Evolutionary conservation across 768 basidiomycete genomes (phyloP).

Genomic region (Clathrus columnatus): DNA sequence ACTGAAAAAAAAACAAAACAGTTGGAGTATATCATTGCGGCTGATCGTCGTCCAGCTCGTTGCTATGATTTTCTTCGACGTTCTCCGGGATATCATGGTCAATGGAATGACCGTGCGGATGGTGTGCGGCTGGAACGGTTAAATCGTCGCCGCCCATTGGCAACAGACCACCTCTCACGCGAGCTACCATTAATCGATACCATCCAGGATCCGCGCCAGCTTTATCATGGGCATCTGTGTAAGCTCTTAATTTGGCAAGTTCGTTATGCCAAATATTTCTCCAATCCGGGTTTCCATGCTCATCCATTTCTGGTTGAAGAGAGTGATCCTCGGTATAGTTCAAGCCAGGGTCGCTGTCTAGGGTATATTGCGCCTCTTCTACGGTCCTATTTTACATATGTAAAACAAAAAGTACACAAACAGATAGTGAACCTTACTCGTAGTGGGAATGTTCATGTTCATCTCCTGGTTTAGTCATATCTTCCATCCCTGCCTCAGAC

Average conservation of each 20-base stretch:
- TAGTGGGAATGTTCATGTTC: neutral
- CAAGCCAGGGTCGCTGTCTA: constrained; percentile 1
- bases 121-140: constrained; percentile 1
- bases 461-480: neutral
- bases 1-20: no score
- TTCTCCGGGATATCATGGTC: constrained; percentile 8
- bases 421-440: neutral
- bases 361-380: constrained; percentile 4
- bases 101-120: constrained; percentile 1
- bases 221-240: constrained; percentile 79
- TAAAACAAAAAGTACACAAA: neutral
- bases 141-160: constrained; percentile 27
- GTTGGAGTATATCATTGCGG: neutral
- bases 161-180: constrained; percentile 64
- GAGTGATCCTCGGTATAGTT: constrained; percentile 1
- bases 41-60: neutral
- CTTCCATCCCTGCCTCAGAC: constrained; percentile 2
- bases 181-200: constrained; percentile 78
- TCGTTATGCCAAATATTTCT: constrained; percentile 74
- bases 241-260: constrained; percentile 60
- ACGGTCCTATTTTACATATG: neutral
- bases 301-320: constrained; percentile 42
- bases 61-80: constrained; percentile 5
- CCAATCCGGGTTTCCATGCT: constrained; percentile 77
- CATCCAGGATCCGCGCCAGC: constrained; percentile 73